phyloP scores from a whole-genome alignment of 2,329 filamentous ascomycete species.

The Colletotrichum magnum region DNA sequence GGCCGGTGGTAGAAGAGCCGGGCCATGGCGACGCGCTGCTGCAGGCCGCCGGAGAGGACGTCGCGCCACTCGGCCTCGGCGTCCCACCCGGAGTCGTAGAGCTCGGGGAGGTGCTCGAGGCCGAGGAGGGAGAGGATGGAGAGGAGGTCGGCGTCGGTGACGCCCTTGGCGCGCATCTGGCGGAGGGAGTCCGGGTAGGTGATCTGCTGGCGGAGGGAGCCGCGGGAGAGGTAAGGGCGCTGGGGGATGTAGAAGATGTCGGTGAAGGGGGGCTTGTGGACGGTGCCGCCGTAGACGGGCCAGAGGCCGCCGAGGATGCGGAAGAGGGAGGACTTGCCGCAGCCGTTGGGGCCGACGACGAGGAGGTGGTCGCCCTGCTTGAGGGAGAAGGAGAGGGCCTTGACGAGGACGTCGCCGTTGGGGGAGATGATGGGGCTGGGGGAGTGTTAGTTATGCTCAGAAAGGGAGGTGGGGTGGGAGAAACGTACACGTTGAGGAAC shows the following conservation, averaged over 20 bases:
- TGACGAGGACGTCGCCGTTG: constrained; percentile 93
- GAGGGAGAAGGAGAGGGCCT: constrained; percentile 88
- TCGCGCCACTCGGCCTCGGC: constrained; percentile 97
- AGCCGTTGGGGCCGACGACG: constrained; percentile 96
- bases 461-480: neutral
- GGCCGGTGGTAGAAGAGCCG: constrained; percentile 94
- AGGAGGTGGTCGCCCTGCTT: constrained; percentile 90
- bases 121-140: constrained; percentile 84
- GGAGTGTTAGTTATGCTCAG: neutral
- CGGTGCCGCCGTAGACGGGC: constrained; percentile 96
- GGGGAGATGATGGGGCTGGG: constrained; percentile 89
- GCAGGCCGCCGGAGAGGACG: constrained; percentile 89
- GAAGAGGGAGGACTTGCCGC: constrained; percentile 96
- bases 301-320: constrained; percentile 95
- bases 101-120: constrained; percentile 85
- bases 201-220: constrained; percentile 94
- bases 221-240: constrained; percentile 91
- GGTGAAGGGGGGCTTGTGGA: constrained; percentile 90
- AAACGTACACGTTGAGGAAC: constrained; percentile 81
- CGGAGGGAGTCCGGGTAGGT: constrained; percentile 93
- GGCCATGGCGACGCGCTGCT: constrained; percentile 98
- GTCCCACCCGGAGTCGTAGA: constrained; percentile 86
- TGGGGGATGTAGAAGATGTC: constrained; percentile 99
- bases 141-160: constrained; percentile 85
- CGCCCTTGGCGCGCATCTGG: constrained; percentile 87